phyloP scores from a whole-genome alignment of 2,329 filamentous ascomycete genomes.

The Cladosporium sp. region DNA sequence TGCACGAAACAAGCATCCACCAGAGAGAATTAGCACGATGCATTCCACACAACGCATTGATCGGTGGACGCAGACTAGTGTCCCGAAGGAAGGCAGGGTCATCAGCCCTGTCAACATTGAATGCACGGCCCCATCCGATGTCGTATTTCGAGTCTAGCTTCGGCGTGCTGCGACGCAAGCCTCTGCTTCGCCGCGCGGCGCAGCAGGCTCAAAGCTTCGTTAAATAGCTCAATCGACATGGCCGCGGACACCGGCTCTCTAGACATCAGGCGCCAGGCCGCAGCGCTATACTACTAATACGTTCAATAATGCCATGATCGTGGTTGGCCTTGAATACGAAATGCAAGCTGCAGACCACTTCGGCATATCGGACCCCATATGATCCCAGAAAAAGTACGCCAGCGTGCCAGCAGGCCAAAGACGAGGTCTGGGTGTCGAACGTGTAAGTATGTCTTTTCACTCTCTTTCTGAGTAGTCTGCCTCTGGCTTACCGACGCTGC shows the following conservation, averaged over 20 bases:
- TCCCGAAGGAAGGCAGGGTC: neutral
- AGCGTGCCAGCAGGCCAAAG: conserved; percentile 2
- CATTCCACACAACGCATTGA: too few species aligned
- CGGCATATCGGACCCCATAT: neutral
- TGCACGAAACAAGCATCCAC: too few species aligned
- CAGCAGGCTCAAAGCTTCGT: neutral
- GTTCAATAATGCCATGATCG: too few species aligned
- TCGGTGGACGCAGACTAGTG: neutral
- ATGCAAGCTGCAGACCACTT: too few species aligned
- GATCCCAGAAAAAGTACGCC: conserved; percentile 1
- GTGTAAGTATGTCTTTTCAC: neutral
- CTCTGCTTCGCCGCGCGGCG: conserved; percentile 4
- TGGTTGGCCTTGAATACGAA: too few species aligned
- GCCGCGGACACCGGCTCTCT: neutral
- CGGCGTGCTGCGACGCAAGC: neutral
- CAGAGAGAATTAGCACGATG: too few species aligned
- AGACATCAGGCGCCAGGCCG: too few species aligned
- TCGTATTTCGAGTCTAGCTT: neutral
- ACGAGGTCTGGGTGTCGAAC: conserved; percentile 2
- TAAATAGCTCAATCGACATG: neutral
- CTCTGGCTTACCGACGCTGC: neutral
- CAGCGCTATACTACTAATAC: too few species aligned
- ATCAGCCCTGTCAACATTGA: neutral
- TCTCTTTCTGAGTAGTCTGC: neutral
- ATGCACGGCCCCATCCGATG: neutral